phyloP scores from a whole-genome alignment of 2,329 filamentous ascomycete genomes.

The Paracoccidioides brasiliensis region DNA sequence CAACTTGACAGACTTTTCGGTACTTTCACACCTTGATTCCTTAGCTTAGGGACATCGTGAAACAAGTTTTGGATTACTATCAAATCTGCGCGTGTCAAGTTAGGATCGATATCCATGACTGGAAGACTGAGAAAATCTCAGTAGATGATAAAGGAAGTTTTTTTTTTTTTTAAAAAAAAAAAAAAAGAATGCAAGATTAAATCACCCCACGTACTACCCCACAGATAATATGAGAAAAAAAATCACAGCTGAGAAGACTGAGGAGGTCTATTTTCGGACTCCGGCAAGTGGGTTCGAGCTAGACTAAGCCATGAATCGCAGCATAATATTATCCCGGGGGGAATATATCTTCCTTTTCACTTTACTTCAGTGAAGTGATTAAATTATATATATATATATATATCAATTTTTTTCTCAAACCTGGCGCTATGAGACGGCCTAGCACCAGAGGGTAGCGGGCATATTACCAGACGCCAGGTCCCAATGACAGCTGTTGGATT shows the following conservation, averaged over 20 bases:
- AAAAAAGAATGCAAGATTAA: neutral
- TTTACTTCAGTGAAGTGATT: neutral
- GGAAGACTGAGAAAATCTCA: neutral
- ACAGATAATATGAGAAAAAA: neutral
- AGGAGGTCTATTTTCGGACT: neutral
- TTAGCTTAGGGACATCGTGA: conserved; percentile 16
- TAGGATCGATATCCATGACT: conserved; percentile 2
- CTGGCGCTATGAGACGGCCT: too few species aligned
- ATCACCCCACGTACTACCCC: too few species aligned
- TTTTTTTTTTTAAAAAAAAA: neutral
- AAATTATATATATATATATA: too few species aligned
- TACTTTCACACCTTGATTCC: conserved; percentile 1
- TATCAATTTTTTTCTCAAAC: too few species aligned
- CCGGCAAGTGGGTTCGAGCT: neutral
- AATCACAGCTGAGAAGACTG: neutral
- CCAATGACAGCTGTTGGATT: too few species aligned
- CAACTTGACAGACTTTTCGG: neutral
- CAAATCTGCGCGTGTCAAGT: conserved; percentile 26
- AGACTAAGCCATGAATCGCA: neutral
- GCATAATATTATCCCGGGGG: neutral
- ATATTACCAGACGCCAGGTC: too few species aligned
- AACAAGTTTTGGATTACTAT: conserved; percentile 29
- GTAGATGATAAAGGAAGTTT: neutral
- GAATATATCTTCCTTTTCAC: neutral
- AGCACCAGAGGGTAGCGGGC: too few species aligned